Evolutionary conservation across 805 yeast genomes (phyloP).

Genomic region (Clavispora vitiphila): DNA sequence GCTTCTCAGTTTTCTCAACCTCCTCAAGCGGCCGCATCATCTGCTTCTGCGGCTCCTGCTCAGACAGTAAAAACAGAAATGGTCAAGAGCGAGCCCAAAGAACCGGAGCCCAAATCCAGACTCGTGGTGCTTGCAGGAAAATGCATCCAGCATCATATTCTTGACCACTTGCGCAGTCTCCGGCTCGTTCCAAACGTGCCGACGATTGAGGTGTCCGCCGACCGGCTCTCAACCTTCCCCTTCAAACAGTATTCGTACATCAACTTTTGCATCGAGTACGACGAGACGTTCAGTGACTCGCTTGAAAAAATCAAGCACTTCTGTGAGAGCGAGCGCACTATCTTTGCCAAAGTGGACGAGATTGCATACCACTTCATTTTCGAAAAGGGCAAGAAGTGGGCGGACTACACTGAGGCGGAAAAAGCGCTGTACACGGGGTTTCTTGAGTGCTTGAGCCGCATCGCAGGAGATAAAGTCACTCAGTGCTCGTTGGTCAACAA

Average conservation of each 20-base stretch:
- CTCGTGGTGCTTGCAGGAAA: conserved; percentile 1
- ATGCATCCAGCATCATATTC: neutral
- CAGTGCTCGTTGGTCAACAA: conserved; percentile 39
- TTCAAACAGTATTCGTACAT: neutral
- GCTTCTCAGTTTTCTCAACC: neutral
- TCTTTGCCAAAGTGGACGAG: neutral
- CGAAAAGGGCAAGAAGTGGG: conserved; percentile 27
- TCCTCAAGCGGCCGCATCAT: neutral
- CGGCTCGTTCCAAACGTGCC: neutral
- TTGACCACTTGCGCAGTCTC: conserved; percentile 2
- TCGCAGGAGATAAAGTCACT: conserved; percentile 24
- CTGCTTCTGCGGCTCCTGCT: neutral
- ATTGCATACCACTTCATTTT: conserved; percentile 32
- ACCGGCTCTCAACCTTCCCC: neutral
- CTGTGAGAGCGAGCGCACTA: neutral
- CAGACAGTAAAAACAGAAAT: neutral
- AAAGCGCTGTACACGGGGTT: conserved; percentile 22
- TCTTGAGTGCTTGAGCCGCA: conserved; percentile 17
- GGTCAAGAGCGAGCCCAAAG: neutral
- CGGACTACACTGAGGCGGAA: conserved; percentile 22
- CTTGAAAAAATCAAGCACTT: neutral
- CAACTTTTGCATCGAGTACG: conserved; percentile 5
- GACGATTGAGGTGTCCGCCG: neutral
- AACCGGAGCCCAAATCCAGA: neutral
- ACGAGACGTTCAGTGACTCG: neutral